A percentile compares a stretch with the other conserved stretches of the same genome.
phyloP scores from a whole-genome alignment of 2,329 filamentous ascomycete species.

The Laburnicola sp. region DNA sequence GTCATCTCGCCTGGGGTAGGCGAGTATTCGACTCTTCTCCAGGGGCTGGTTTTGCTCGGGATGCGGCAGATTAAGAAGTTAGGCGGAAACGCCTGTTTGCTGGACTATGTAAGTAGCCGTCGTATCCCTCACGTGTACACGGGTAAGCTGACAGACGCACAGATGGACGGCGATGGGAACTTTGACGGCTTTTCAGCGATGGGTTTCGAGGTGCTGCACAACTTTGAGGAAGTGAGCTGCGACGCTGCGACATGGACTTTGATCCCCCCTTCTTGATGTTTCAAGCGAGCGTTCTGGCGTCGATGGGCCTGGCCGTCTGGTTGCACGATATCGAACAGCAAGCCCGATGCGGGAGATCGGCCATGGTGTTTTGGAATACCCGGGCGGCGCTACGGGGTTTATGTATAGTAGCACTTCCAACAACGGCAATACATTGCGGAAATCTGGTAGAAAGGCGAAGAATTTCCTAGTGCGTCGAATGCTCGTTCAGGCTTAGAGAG shows the following conservation, averaged over 20 bases:
- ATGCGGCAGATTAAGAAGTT: constrained; percentile 81
- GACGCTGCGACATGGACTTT: constrained; percentile 65
- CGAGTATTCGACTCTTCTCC: constrained; percentile 71
- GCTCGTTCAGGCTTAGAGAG: neutral
- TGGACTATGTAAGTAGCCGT: constrained; percentile 72
- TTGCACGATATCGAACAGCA: constrained; percentile 2
- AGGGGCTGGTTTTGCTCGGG: constrained; percentile 78
- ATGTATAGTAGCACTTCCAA: constrained; percentile 5
- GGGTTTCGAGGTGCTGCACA: constrained; percentile 78
- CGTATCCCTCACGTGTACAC: neutral
- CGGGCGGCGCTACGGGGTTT: constrained; percentile 13
- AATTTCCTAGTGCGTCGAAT: neutral
- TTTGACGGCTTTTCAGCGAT: constrained; percentile 74
- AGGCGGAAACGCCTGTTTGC: constrained; percentile 70
- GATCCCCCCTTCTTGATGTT: constrained; percentile 50
- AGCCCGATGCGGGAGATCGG: neutral
- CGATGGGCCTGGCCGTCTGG: neutral
- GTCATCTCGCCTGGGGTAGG: constrained; percentile 70
- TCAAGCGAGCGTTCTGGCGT: neutral
- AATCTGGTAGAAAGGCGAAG: neutral
- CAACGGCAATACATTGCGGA: constrained; percentile 1
- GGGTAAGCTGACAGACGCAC: constrained; percentile 32
- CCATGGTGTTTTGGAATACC: constrained; percentile 19
- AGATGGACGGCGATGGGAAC: constrained; percentile 73
- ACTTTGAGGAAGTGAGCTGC: constrained; percentile 78